Evolutionary conservation across 2,329 filamentous ascomycete genomes (phyloP), one percentile per base, ranked within the genome.

Genomic region (Exophiala xenobiotica): DNA sequence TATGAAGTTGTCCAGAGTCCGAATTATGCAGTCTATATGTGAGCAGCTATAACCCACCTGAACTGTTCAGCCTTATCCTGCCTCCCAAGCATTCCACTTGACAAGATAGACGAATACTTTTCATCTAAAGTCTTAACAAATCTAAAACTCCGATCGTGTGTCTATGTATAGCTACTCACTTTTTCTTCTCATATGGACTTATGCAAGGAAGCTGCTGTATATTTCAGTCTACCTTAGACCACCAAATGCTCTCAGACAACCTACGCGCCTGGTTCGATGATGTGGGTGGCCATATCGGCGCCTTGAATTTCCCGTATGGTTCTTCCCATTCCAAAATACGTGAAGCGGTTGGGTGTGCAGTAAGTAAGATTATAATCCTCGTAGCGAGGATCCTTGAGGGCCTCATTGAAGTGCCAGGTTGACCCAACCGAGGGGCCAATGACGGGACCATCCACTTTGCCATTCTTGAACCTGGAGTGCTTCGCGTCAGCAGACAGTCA

Each of bases 321-420:
- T 38, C 44, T 46, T 38, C 44, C 44, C 27, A 37, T 46, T 2
- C 44, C 44, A 20, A 46, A 37, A 16, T 46, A 46, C 7, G 44
- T 33, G 31, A 35, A 35, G 6, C 31, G 31, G 9, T 35, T 35
- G 6, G 31, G 31, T 16, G 31, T 35, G n/a, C 31, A 35, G 31
- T 35, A 35, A 14, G 31, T 35, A 6, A 35, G n/a, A 16, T 35
- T 4, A 16, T 62, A 70, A 49, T 71, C 68, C 39, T 71, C 69
- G 65, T 66, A 70, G 2, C 68, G 63, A 6, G 68, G 67, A 24
- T 65, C 53, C 2, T 58, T 48, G 3, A 70, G 56, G 2, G 58
- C 63, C 46, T 70, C 63, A 56, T 68, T 64, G 6, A 68, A 63
- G 50, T 71, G 68, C 26, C 70, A 62, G 0, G 68, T 49, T 6